phyloP scores from a whole-genome alignment of 495 filamentous ascomycete genomes.

The Aspergillus conjunctus region DNA sequence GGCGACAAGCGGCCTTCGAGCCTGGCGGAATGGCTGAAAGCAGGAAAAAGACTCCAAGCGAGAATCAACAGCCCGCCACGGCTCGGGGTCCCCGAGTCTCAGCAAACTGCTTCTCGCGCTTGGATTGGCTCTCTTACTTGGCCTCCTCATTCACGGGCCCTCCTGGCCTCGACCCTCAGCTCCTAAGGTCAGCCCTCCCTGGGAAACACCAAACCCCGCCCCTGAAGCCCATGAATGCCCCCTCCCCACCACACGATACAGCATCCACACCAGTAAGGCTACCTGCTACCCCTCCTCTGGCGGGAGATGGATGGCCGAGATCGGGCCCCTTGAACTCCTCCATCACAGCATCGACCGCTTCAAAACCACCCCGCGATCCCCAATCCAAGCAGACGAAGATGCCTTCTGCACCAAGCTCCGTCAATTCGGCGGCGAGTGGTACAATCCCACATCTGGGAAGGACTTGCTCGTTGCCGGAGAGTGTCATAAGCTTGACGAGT shows the following conservation, averaged over 20 bases:
- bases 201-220: not conserved
- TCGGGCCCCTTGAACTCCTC: conserved; percentile 3
- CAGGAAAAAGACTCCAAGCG: no score
- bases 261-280: not conserved
- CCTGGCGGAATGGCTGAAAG: no score
- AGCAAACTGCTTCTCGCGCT: not conserved
- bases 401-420: conserved; percentile 10
- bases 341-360: conserved; percentile 11
- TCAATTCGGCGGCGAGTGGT: conserved; percentile 13
- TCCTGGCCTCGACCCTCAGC: not conserved
- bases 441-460: not conserved
- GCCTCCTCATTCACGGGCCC: not conserved
- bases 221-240: conserved; percentile 5
- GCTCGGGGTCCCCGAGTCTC: not conserved
- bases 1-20: no score
- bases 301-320: conserved; percentile 10
- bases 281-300: conserved; percentile 17
- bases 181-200: not conserved
- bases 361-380: conserved; percentile 6
- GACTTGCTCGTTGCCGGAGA: not conserved
- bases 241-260: conserved; percentile 15
- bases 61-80: not conserved
- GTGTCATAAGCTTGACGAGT: conserved; percentile 6
- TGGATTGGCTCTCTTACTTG: not conserved
- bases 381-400: conserved; percentile 11